A percentile compares a stretch with the other conserved stretches of the same genome.
Conservation (phyloP, 257 asterid species). For the Nicotiana otophora region DNA sequence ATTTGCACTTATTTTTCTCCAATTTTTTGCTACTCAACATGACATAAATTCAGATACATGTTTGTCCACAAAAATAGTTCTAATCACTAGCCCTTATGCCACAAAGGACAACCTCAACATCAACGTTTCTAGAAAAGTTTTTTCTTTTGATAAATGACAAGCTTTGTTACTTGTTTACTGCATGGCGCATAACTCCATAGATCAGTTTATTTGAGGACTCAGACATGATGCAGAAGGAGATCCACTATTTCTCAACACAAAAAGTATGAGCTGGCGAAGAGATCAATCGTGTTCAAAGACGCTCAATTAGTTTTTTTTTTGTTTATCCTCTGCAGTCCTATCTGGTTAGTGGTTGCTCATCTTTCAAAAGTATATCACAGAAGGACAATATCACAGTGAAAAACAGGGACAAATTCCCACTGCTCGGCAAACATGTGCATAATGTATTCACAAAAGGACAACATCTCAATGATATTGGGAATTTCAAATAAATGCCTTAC, state of each 20-base stretch:
- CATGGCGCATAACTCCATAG: not conserved
- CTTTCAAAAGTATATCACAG: not conserved
- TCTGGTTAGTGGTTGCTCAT: not conserved
- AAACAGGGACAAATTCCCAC: not conserved
- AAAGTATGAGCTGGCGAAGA: not conserved
- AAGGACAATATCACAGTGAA: not conserved
- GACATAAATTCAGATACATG: conserved; percentile 1
- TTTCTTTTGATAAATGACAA: not conserved
- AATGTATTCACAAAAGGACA: not conserved
- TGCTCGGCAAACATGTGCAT: not conserved
- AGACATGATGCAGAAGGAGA: conserved; percentile 4
- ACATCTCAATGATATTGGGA: not conserved
- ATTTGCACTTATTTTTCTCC: not conserved
- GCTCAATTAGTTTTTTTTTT: not conserved
- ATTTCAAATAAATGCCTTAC: conserved; percentile 29
- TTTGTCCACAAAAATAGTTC: not conserved
- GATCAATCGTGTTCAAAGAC: not conserved
- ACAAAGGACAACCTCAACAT: not conserved
- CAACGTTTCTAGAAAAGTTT: not conserved
- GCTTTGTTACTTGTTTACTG: not conserved
- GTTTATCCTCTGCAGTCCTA: not conserved
- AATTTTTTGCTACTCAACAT: not conserved
- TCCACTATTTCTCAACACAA: not conserved
- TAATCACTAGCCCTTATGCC: not conserved
- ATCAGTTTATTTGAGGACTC: conserved; percentile 1